Percentiles rank a stretch among this genome's conserved stretches.
Evolutionary conservation across 768 basidiomycete genomes (phyloP).

Genomic region (Grammothele lineata): DNA sequence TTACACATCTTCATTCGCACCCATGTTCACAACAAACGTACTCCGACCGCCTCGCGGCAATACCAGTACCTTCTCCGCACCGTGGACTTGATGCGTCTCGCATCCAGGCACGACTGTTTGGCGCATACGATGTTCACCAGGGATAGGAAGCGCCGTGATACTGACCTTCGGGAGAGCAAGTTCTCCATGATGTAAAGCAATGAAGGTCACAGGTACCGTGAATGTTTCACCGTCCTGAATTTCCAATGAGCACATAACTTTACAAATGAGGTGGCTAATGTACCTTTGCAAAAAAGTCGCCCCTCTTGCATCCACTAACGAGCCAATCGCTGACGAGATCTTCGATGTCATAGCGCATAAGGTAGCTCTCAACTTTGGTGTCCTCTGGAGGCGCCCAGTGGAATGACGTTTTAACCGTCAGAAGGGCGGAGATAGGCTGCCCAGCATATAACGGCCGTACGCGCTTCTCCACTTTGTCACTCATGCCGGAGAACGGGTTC

Average conservation of each 20-base stretch:
- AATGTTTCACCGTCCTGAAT: conserved; percentile 60
- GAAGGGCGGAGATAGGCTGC: conserved; percentile 69
- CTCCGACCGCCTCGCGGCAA: conserved; percentile 79
- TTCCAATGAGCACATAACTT: background rate
- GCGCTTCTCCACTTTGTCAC: conserved; percentile 17
- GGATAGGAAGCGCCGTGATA: conserved; percentile 55
- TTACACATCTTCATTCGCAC: conserved; percentile 22
- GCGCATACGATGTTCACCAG: conserved; percentile 51
- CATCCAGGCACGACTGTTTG: conserved; percentile 56
- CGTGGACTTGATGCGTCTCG: conserved; percentile 83
- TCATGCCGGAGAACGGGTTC: conserved; percentile 37
- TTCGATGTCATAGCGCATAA: conserved; percentile 76
- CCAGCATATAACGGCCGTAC: conserved; percentile 67
- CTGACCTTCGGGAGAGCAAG: conserved; percentile 71
- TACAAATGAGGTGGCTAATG: conserved; percentile 16
- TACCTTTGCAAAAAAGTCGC: conserved; percentile 74
- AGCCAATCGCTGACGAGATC: conserved; percentile 85
- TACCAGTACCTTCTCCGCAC: conserved; percentile 76
- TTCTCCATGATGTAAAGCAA: conserved; percentile 82
- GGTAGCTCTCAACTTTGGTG: conserved; percentile 39
- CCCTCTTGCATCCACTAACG: conserved; percentile 83
- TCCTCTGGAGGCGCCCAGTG: conserved; percentile 60
- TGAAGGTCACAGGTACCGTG: conserved; percentile 65
- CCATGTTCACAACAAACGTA: conserved; percentile 80
- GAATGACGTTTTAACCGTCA: conserved; percentile 69